Evolutionary conservation across 129 eudicot genomes (phyloP).

Genomic region (Chrysanthemum lavandulifolium): DNA sequence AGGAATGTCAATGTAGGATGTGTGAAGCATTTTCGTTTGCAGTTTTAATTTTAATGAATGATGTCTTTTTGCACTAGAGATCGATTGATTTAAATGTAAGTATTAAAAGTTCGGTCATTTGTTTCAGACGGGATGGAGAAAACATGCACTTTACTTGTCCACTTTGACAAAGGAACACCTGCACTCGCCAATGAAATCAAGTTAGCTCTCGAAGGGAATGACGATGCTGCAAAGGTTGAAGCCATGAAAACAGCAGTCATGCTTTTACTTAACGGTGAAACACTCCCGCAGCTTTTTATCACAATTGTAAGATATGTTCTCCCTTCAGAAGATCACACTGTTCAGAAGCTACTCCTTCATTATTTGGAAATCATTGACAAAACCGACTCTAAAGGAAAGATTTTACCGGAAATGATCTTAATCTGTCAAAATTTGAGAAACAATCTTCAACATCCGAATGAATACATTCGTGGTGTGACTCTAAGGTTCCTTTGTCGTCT

Average conservation of each 20-base stretch:
- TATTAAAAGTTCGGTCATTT: conserved; percentile 16
- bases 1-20: too few species aligned
- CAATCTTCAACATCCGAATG: conserved; percentile 91
- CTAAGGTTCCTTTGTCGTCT: conserved; percentile 88
- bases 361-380: conserved; percentile 90
- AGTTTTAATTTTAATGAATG: too few species aligned
- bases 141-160: conserved; percentile 69
- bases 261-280: conserved; percentile 92
- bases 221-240: conserved; percentile 73
- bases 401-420: conserved; percentile 92
- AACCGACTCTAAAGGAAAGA: conserved; percentile 71
- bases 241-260: conserved; percentile 94
- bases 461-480: conserved; percentile 91
- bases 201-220: conserved; percentile 90
- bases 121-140: conserved; percentile 71
- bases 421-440: conserved; percentile 92
- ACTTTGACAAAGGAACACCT: conserved; percentile 96
- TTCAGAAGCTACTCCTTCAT: conserved; percentile 74
- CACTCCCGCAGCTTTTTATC: conserved; percentile 87
- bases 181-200: conserved; percentile 94
- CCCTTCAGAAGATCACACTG: conserved; percentile 90
- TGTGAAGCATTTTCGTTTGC: too few species aligned
- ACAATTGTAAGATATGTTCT: conserved; percentile 91
- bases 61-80: background rate
- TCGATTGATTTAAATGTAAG: background rate